Percentiles rank a stretch among this genome's conserved stretches.
phyloP scores from a whole-genome alignment of 140 eudicot species.

The Stevia rebaudiana region DNA sequence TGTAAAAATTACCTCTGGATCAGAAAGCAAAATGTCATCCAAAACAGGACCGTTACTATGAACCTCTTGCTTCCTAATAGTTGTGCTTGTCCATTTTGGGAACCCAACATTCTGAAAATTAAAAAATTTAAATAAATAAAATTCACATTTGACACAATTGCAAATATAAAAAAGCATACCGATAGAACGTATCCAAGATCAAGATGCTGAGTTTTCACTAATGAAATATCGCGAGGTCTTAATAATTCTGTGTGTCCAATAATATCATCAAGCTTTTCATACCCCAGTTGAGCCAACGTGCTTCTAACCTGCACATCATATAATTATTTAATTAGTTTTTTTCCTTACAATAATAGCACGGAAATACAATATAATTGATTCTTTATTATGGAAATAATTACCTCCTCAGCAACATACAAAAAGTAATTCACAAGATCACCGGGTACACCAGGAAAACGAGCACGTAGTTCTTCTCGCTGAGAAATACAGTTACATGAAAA shows the following conservation, averaged over 20 bases:
- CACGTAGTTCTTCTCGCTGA: conserved; percentile 96
- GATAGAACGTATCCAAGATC: conserved; percentile 80
- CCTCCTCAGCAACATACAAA: conserved; percentile 97
- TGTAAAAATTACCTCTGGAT: conserved; percentile 54
- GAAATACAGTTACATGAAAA: background rate
- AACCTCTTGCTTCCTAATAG: conserved; percentile 86
- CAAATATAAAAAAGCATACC: conserved; percentile 42
- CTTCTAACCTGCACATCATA: conserved; percentile 73
- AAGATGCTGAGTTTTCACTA: conserved; percentile 96
- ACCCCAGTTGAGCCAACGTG: conserved; percentile 92
- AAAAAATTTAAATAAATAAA: conserved; percentile 1
- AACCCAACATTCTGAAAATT: conserved; percentile 67
- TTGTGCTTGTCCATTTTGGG: conserved; percentile 85
- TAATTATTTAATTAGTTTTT: background rate
- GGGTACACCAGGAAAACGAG: conserved; percentile 99
- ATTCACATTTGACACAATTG: background rate
- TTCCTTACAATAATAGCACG: too few species aligned
- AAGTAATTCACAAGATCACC: conserved; percentile 99
- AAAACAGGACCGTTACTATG: conserved; percentile 93
- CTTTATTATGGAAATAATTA: conserved; percentile 22
- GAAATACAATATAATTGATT: too few species aligned
- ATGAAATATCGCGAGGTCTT: conserved; percentile 85
- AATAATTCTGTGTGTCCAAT: conserved; percentile 90
- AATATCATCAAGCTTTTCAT: conserved; percentile 88
- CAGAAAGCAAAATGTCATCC: conserved; percentile 79